Evolutionary conservation across 495 filamentous ascomycete genomes (phyloP).

Genomic region (Trichoderma orchidacearum): DNA sequence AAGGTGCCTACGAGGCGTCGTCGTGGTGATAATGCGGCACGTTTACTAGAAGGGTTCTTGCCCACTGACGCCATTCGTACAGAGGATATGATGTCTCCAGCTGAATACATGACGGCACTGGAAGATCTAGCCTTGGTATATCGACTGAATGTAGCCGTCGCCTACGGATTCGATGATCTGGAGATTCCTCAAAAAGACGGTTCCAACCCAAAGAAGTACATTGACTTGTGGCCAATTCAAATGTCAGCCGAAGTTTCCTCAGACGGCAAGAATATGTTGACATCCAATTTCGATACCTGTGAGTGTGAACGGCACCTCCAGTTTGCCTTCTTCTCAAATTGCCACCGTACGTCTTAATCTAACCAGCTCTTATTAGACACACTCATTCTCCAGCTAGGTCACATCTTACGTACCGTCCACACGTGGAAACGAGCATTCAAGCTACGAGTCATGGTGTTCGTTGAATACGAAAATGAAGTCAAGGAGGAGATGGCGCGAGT

Average conservation of each 20-base stretch:
- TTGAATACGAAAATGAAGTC: conserved; percentile 79
- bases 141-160: conserved; percentile 75
- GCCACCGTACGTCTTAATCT: not conserved
- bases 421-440: conserved; percentile 68
- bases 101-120: conserved; percentile 67
- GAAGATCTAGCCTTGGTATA: conserved; percentile 69
- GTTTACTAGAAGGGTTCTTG: conserved; percentile 33
- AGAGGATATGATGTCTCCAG: conserved; percentile 48
- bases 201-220: conserved; percentile 55
- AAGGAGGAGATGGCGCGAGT: conserved; percentile 65
- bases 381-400: conserved; percentile 73
- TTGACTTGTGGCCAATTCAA: conserved; percentile 82
- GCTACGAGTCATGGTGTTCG: conserved; percentile 70
- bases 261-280: conserved; percentile 55
- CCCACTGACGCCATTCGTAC: conserved; percentile 47
- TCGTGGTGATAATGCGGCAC: conserved; percentile 29
- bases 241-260: conserved; percentile 64
- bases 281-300: conserved; percentile 85
- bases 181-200: conserved; percentile 50
- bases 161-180: conserved; percentile 66
- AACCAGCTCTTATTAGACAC: conserved; percentile 36
- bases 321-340: not conserved
- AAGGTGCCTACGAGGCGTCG: conserved; percentile 12
- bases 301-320: conserved; percentile 8
- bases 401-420: conserved; percentile 70